Conservation (phyloP, 768 basidiomycete genomes). For the Boletus rufocinnamomeus region DNA sequence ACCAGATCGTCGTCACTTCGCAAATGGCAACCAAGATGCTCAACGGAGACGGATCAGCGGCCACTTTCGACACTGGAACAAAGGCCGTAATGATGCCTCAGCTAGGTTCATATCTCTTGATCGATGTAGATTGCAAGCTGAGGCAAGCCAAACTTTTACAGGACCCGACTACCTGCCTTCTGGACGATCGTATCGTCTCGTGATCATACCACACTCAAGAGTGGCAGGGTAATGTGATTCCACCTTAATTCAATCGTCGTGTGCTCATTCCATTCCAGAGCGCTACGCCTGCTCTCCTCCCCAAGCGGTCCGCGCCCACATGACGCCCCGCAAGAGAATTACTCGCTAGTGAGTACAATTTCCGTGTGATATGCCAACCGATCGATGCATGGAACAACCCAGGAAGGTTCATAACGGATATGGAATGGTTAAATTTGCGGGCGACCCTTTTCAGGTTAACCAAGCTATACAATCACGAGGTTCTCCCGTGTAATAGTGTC, state of each 20-base stretch:
- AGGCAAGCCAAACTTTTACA: slow-evolving; percentile 14
- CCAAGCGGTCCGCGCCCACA: slow-evolving; percentile 30
- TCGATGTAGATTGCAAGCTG: slow-evolving; percentile 7
- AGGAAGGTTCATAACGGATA: slow-evolving; percentile 28
- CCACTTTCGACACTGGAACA: slow-evolving; percentile 64
- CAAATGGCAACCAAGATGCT: slow-evolving; percentile 72
- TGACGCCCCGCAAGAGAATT: slow-evolving; percentile 23
- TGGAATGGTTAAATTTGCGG: slow-evolving; percentile 22
- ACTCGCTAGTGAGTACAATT: slow-evolving; percentile 30
- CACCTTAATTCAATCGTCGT: slow-evolving; percentile 15
- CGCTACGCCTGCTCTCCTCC: slow-evolving; percentile 42
- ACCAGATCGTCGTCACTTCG: slow-evolving; percentile 58
- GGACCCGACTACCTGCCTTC: slow-evolving; percentile 45
- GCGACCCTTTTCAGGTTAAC: slow-evolving; percentile 1
- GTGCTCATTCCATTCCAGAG: slow-evolving; percentile 31
- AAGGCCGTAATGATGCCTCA: slow-evolving; percentile 67
- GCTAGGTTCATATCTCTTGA: slow-evolving; percentile 46
- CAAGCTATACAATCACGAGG: slow-evolving; percentile 24
- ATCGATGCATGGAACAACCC: slow-evolving; percentile 13
- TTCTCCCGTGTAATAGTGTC: slow-evolving; percentile 33
- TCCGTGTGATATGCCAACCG: slow-evolving; percentile 15
- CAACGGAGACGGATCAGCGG: slow-evolving; percentile 61
- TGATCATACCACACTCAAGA: slow-evolving; percentile 43
- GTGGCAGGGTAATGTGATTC: slow-evolving; percentile 41
- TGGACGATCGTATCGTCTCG: slow-evolving; percentile 44